These are phyloP conservation scores for Colletotrichum sp. DNA, from an alignment of 2,329 filamentous ascomycete species.

Conservation along the genomic window DNA sequence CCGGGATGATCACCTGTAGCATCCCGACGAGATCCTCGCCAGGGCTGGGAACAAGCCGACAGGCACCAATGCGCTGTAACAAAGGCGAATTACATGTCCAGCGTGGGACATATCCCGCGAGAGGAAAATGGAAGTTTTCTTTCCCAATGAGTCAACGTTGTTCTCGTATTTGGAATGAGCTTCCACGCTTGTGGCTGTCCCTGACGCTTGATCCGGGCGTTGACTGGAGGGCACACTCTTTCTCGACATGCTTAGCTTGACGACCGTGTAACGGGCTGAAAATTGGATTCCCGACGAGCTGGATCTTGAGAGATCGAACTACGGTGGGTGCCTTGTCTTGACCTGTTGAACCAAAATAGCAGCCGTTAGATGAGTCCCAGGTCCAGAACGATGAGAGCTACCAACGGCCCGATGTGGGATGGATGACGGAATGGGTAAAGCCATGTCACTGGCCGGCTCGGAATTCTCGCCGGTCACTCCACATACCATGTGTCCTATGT, in stretches of 20 bases:
- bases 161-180: neutral
- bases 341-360: neutral
- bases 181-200: neutral
- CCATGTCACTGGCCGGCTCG: neutral
- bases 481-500: neutral
- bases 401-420: neutral
- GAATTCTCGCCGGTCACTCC: neutral
- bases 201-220: no score
- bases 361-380: neutral
- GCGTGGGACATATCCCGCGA: neutral
- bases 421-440: neutral
- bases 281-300: neutral
- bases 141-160: neutral
- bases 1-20: neutral
- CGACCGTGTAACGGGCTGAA: neutral
- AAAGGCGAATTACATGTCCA: neutral
- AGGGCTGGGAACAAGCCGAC: neutral
- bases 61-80: neutral
- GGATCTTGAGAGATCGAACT: neutral
- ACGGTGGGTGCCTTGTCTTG: neutral
- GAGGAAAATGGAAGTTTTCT: neutral
- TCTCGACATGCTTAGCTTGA: neutral
- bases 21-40: neutral
- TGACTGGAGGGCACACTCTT: no score
- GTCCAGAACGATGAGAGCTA: neutral